phyloP scores from a whole-genome alignment of 2,329 filamentous ascomycete genomes.

The Alternaria viburni region DNA sequence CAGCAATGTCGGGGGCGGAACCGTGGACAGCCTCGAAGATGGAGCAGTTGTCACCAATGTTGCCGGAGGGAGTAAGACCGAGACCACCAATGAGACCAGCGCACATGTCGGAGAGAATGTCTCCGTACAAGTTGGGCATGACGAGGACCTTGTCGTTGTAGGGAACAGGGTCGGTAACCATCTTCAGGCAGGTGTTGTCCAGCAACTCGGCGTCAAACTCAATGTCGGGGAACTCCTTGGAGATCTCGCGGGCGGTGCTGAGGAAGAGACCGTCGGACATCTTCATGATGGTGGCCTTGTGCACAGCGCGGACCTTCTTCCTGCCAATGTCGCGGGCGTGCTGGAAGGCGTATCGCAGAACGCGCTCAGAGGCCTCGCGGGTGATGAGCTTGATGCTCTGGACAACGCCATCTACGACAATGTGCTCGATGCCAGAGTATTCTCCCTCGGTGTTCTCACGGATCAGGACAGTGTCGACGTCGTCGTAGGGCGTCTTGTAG shows the following conservation, averaged over 20 bases:
- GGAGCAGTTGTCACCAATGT: slow-evolving; percentile 98
- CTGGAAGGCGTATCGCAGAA: slow-evolving; percentile 97
- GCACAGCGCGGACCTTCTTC: slow-evolving; percentile 95
- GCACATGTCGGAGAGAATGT: slow-evolving; percentile 99
- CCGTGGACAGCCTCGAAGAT: slow-evolving; percentile 99
- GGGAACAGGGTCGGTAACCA: slow-evolving; percentile 91
- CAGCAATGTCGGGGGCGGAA: slow-evolving; percentile 94
- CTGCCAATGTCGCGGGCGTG: slow-evolving; percentile 92
- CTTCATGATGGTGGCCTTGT: slow-evolving; percentile 99
- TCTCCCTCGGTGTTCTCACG: slow-evolving; percentile 99
- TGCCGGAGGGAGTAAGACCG: slow-evolving; percentile 94
- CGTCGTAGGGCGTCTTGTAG: slow-evolving; percentile 98
- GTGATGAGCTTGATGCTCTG: slow-evolving; percentile 99
- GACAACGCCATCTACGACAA: slow-evolving; percentile 96
- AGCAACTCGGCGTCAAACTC: slow-evolving; percentile 98
- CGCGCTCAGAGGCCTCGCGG: slow-evolving; percentile 89
- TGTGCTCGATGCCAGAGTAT: slow-evolving; percentile 99
- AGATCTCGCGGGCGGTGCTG: slow-evolving; percentile 79
- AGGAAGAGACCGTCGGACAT: slow-evolving; percentile 99
- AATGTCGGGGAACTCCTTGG: slow-evolving; percentile 94
- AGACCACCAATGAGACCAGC: slow-evolving; percentile 97
- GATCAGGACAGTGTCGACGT: slow-evolving; percentile 96
- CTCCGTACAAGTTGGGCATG: slow-evolving; percentile 97
- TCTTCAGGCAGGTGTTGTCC: slow-evolving; percentile 99
- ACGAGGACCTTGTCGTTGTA: slow-evolving; percentile 99